phyloP scores from a whole-genome alignment of 805 yeast species.

The Candida morakotiae region DNA sequence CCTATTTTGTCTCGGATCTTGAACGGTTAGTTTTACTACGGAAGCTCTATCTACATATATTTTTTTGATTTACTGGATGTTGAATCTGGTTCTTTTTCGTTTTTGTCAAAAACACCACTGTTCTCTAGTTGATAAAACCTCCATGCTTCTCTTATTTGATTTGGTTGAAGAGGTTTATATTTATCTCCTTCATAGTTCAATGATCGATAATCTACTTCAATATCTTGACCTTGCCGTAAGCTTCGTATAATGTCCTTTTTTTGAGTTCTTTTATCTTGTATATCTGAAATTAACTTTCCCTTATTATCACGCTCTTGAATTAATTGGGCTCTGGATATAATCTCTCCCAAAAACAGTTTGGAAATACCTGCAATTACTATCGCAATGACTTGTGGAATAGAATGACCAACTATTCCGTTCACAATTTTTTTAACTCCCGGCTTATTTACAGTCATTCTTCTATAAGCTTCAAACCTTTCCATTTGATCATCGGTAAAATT shows the following conservation, averaged over 20 bases:
- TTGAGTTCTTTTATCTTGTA: conserved; percentile 38
- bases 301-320: conserved; percentile 57
- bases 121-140: conserved; percentile 65
- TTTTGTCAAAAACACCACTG: conserved; percentile 21
- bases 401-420: conserved; percentile 72
- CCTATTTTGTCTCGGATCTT: too few relatives aligned
- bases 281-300: conserved; percentile 31
- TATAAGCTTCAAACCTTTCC: conserved; percentile 80
- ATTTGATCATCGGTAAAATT: conserved; percentile 78
- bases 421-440: conserved; percentile 79
- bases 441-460: conserved; percentile 62
- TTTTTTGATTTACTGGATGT: neutral
- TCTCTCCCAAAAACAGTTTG: conserved; percentile 85
- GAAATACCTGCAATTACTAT: conserved; percentile 82
- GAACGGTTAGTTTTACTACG: too few relatives aligned
- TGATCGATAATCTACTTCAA: conserved; percentile 23
- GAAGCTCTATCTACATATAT: too few relatives aligned
- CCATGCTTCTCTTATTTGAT: conserved; percentile 88
- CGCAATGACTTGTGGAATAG: conserved; percentile 74
- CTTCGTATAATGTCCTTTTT: conserved; percentile 30
- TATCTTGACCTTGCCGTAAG: conserved; percentile 35
- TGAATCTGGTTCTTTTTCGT: conserved; percentile 3
- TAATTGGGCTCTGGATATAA: conserved; percentile 75
- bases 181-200: conserved; percentile 37
- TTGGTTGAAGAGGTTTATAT: conserved; percentile 68